Base-by-base conservation (phyloP, 345 rosid genomes). In the Camelina neglecta region DNA sequence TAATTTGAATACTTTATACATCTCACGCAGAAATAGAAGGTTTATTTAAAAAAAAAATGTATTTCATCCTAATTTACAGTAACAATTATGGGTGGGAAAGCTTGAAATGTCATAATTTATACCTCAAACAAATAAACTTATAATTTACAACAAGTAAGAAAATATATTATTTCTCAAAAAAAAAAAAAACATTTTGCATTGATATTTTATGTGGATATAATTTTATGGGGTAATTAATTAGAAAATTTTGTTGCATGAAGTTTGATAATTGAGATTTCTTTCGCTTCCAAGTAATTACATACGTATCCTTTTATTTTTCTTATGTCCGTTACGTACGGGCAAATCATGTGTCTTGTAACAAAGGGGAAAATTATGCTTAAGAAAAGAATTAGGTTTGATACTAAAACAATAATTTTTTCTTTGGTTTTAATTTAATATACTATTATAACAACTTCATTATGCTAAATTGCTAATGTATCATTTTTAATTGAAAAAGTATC, bases 261-360 rank as follows among this genome's bases (percentile, higher is more conserved):
- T 47, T 60, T 8, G 23, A 45, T 74, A 31, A 55, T 4, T 29
- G 31, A 29, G 31, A 4, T 29, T 29, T 29, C 4, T 59, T 51
- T 53, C 8, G 26, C 42, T 35, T 76, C 51, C 63, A 54, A 44
- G 45, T 45, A 71, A 71, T 18, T 18, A 18, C 62, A 76, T 42
- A 60, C 21, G 1, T 51, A 26, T 23, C 57, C 9, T 33, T 76
- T 15, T 76, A 11, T n/a, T 61, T 62, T 61, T 51, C 50, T 47
- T 9, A 48, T 65, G 62, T 65, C 67, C 67, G 48, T 77, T 64
- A 77, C 80, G 67, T 64, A 64, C 62, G 72, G 61, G 65, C 71
- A n/a, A 71, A 77, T 48, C 55, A 71, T 71, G 59, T 56, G 20
- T 55, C 71, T 77, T 71, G 61, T 61, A 39, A 64, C 80, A 7